phyloP scores from a whole-genome alignment of 129 eudicot genomes.

The Dittrichia graveolens region DNA sequence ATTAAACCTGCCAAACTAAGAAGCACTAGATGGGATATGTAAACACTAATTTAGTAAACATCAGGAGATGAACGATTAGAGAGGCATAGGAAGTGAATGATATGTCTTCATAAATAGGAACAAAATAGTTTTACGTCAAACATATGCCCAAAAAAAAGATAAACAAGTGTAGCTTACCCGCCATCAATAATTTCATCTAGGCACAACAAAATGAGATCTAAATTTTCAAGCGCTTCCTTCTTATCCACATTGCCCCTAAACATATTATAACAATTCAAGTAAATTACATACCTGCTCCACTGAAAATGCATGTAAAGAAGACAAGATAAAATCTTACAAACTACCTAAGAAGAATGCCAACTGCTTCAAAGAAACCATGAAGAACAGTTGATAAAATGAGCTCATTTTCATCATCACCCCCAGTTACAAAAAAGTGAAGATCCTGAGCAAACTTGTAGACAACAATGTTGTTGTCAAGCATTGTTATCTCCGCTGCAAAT shows the following conservation, averaged over 20 bases:
- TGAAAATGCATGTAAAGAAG: background rate
- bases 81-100: too few species aligned
- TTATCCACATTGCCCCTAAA: conserved; percentile 77
- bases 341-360: conserved; percentile 84
- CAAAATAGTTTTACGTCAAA: too few species aligned
- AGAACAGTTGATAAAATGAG: conserved; percentile 77
- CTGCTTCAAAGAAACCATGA: conserved; percentile 89
- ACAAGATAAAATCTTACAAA: conserved; percentile 1
- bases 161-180: conserved; percentile 50
- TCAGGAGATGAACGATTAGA: too few species aligned
- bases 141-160: too few species aligned
- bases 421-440: conserved; percentile 90
- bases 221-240: conserved; percentile 86
- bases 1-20: too few species aligned
- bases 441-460: conserved; percentile 87
- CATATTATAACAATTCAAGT: background rate
- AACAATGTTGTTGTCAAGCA: conserved; percentile 72
- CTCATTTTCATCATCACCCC: conserved; percentile 93
- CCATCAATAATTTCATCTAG: conserved; percentile 94
- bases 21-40: too few species aligned
- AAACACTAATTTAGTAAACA: too few species aligned
- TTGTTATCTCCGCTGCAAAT: conserved; percentile 79
- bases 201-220: conserved; percentile 82
- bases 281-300: background rate
- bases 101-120: too few species aligned